Evolutionary conservation across 257 asterid genomes (phyloP).

Genomic region (Nicotiana benthamiana): DNA sequence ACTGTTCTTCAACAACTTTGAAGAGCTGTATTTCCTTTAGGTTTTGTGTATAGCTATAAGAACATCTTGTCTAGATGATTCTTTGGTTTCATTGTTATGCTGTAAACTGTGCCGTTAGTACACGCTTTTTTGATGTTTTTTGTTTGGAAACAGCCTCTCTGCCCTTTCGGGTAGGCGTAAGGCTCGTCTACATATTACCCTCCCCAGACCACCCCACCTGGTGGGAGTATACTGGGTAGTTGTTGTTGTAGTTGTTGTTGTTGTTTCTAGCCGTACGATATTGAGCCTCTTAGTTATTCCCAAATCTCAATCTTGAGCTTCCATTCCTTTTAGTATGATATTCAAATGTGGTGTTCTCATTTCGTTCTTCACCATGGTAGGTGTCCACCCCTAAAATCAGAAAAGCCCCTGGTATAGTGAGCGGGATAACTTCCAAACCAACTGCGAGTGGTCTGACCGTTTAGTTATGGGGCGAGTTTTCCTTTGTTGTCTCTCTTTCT

Average conservation of each 20-base stretch:
- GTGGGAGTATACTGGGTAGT: too few species aligned
- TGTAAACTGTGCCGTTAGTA: neutral
- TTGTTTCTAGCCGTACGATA: neutral
- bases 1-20: neutral
- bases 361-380: neutral
- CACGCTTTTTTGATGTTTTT: neutral
- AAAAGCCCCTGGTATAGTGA: neutral
- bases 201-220: too few species aligned
- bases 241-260: too few species aligned
- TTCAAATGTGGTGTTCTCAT: neutral
- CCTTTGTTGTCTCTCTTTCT: neutral
- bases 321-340: neutral
- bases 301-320: neutral
- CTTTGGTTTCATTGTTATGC: neutral
- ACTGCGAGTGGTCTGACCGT: slow-evolving; percentile 11
- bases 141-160: too few species aligned
- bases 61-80: neutral
- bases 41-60: neutral
- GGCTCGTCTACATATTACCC: too few species aligned
- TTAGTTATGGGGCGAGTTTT: slow-evolving; percentile 17
- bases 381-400: neutral
- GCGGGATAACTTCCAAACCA: neutral
- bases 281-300: neutral
- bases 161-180: too few species aligned
- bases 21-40: slow-evolving; percentile 1